Conservation (phyloP, 768 basidiomycete species). For the Rhizopogon rudus region DNA sequence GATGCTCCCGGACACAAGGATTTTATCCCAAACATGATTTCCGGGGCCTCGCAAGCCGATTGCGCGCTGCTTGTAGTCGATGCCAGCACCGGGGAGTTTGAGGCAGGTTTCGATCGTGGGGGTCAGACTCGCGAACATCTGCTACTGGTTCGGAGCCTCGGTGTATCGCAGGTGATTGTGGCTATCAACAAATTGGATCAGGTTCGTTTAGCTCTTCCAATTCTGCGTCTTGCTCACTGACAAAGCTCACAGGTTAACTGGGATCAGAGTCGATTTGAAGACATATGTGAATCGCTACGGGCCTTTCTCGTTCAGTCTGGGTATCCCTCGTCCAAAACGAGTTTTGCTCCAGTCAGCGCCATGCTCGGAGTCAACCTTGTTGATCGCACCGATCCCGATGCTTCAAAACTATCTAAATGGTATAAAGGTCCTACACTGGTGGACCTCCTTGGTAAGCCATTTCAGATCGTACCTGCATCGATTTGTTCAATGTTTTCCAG, state of each 20-base stretch:
- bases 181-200: conserved; percentile 95
- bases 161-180: conserved; percentile 86
- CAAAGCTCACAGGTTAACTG: conserved; percentile 67
- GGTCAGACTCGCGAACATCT: conserved; percentile 97
- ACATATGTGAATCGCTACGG: conserved; percentile 68
- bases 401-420: conserved; percentile 57
- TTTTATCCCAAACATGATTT: conserved; percentile 99
- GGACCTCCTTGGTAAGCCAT: conserved; percentile 63
- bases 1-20: conserved; percentile 98
- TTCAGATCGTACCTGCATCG: neutral
- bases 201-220: conserved; percentile 36
- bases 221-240: neutral
- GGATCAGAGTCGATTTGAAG: conserved; percentile 78
- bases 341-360: conserved; percentile 86
- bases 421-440: conserved; percentile 84
- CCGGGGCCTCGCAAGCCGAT: conserved; percentile 95
- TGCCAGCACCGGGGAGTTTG: conserved; percentile 87
- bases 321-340: conserved; percentile 72
- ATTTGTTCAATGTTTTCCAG: conserved; percentile 32
- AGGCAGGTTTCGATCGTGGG: conserved; percentile 89
- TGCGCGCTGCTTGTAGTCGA: conserved; percentile 93
- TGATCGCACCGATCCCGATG: conserved; percentile 41
- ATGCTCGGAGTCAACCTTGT: conserved; percentile 86
- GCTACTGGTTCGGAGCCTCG: conserved; percentile 85
- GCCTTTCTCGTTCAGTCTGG: conserved; percentile 88